Evolutionary conservation across 805 yeast genomes (phyloP).

Genomic region (Ogataea nonfermentans): DNA sequence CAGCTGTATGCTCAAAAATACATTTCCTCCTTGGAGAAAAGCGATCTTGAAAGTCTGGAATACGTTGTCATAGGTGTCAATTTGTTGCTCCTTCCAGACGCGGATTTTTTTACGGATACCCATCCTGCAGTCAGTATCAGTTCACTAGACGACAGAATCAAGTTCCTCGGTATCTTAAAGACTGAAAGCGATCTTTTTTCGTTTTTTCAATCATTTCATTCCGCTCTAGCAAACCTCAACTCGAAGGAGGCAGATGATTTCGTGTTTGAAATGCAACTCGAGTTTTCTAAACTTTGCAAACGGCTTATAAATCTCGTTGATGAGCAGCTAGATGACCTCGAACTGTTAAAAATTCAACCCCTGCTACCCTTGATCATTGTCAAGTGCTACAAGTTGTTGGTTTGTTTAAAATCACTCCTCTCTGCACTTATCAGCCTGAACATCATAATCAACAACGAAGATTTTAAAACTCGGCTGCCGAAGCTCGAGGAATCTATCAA

Average conservation of each 20-base stretch:
- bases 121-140: constrained; percentile 14
- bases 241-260: constrained; percentile 26
- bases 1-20: constrained; percentile 18
- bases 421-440: constrained; percentile 27
- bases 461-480: constrained; percentile 24
- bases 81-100: constrained; percentile 20
- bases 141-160: constrained; percentile 22
- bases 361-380: constrained; percentile 26
- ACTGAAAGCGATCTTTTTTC: constrained; percentile 22
- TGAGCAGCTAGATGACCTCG: constrained; percentile 33
- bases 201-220: constrained; percentile 14
- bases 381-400: constrained; percentile 28
- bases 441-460: constrained; percentile 17
- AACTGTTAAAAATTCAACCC: constrained; percentile 26
- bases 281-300: constrained; percentile 29
- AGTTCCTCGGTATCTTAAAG: constrained; percentile 29
- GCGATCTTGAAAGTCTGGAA: constrained; percentile 19
- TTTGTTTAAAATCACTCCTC: constrained; percentile 17
- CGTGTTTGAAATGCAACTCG: constrained; percentile 31
- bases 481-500: constrained; percentile 25
- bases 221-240: constrained; percentile 1
- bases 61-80: constrained; percentile 27
- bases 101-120: constrained; percentile 17
- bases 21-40: constrained; percentile 13
- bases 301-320: constrained; percentile 29